Percentiles rank a stretch among this genome's conserved stretches.
Evolutionary conservation across 768 basidiomycete genomes (phyloP).

Genomic region (Sutorius australiensis): DNA sequence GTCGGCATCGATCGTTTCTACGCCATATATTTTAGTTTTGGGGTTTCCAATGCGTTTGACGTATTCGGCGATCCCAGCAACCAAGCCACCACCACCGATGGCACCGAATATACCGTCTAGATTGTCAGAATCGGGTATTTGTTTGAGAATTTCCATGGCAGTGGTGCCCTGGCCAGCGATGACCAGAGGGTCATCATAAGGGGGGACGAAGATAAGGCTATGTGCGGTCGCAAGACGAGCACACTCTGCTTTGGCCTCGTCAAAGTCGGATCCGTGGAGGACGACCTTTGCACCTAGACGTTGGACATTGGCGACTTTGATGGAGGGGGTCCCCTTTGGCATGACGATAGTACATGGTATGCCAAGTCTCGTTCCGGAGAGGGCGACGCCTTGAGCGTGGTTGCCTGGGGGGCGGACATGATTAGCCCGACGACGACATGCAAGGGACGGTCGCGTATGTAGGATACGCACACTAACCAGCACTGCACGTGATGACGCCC

Average conservation of each 20-base stretch:
- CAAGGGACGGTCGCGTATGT: constrained; percentile 10
- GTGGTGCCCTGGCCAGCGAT: constrained; percentile 97
- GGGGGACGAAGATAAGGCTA: constrained; percentile 87
- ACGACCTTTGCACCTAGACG: constrained; percentile 94
- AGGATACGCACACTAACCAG: constrained; percentile 75
- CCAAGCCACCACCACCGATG: constrained; percentile 92
- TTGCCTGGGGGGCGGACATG: constrained; percentile 59
- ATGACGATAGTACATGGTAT: constrained; percentile 99
- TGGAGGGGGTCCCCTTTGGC: constrained; percentile 91
- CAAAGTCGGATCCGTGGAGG: constrained; percentile 88
- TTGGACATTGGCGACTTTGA: constrained; percentile 95
- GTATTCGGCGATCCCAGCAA: constrained; percentile 88
- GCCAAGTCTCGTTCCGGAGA: constrained; percentile 82
- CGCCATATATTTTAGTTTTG: constrained; percentile 75
- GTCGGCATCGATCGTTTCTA: constrained; percentile 94
- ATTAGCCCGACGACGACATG: not conserved
- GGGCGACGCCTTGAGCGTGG: constrained; percentile 96
- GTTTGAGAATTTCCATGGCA: constrained; percentile 93
- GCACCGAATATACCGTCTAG: constrained; percentile 85
- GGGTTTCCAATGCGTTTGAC: constrained; percentile 90
- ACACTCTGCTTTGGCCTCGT: constrained; percentile 94
- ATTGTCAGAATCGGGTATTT: constrained; percentile 67
- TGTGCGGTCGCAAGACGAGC: constrained; percentile 73
- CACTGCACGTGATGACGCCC: constrained; percentile 96
- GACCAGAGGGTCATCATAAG: constrained; percentile 95